Base-by-base conservation (phyloP, 371 early-diverging fungal species). In the Mucor racemosus region DNA sequence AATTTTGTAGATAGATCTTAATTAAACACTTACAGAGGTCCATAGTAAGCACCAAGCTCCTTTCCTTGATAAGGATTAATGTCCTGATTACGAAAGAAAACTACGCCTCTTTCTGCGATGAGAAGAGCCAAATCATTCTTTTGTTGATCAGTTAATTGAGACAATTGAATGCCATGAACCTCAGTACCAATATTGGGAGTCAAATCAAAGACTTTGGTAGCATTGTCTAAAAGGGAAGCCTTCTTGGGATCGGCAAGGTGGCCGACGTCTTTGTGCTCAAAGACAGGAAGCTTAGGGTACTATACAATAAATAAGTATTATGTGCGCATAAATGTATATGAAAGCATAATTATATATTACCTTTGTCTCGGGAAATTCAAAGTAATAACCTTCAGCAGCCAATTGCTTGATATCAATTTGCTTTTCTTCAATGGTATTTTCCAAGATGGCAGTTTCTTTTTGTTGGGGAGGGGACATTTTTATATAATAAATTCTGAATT, bases 91-190 rank as follows among this genome's bases (percentile, higher is more conserved):
- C 86, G 76, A 72, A 90, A 83, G 64, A 87, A 88, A 3, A 88
- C 88, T 2, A 90, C 88, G 34, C 86, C 87, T 46, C 90, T 84
- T 60, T 85, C 79, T 31, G 88, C 80, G 50, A 83, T 81, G n/a
- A 88, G 69, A 14, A 84, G 73, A 11, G 87, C 88, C 19, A 87
- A 69, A 34, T 88, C 88, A 34, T 84, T 76, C 65, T 81, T 69
- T 59, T 87, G 88, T 56, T 85, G 81, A 10, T 86, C 86, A 15
- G 81, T 78, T 68, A 88, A 68, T 60, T 85, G 50, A 10, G 75
- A 64, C 33, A 82, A 66, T 41, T 77, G 81, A 55, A 86, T 59
- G 33, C 86, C 81, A 38, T 79, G 82, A 40, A 88, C 65, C 65
- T 87, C 89, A 19, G 89, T 86, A 46, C 89, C 87, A 56, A 88